A percentile compares a stretch with the other conserved stretches of the same genome.
Conservation (phyloP, 371 early-diverging fungal species). For the Mucor plumbeus region DNA sequence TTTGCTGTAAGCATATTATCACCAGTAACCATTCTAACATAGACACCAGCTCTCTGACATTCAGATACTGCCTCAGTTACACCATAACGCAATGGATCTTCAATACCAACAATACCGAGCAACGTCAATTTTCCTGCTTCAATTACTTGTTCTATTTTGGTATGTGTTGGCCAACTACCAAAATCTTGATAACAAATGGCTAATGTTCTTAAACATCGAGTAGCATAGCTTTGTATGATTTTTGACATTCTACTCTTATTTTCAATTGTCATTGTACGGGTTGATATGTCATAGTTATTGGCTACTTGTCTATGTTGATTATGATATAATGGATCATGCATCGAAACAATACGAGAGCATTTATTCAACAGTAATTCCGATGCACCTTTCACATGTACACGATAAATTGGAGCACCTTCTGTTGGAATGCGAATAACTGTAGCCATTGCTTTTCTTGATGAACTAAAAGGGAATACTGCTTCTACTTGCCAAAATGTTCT, state of each 20-base stretch:
- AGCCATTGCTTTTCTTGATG: slow-evolving; percentile 85
- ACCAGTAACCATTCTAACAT: slow-evolving; percentile 88
- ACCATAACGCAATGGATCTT: slow-evolving; percentile 76
- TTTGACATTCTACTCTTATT: slow-evolving; percentile 51
- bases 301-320: slow-evolving; percentile 11
- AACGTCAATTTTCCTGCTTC: slow-evolving; percentile 52
- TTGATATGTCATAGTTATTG: slow-evolving; percentile 43
- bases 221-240: slow-evolving; percentile 70
- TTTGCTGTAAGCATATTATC: slow-evolving; percentile 80
- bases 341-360: slow-evolving; percentile 40
- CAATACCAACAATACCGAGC: slow-evolving; percentile 72
- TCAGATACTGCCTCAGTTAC: slow-evolving; percentile 69
- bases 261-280: slow-evolving; percentile 54
- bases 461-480: slow-evolving; percentile 81
- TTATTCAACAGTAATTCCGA: slow-evolving; percentile 74
- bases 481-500: slow-evolving; percentile 58
- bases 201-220: slow-evolving; percentile 69
- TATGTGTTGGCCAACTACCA: slow-evolving; percentile 56
- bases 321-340: slow-evolving; percentile 42
- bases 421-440: slow-evolving; percentile 67
- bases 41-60: slow-evolving; percentile 79
- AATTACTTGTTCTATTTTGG: slow-evolving; percentile 49
- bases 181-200: slow-evolving; percentile 77
- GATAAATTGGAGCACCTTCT: slow-evolving; percentile 36
- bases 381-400: slow-evolving; percentile 86